Conservation (phyloP, 2,329 filamentous ascomycete genomes). For the Ascochyta lentis region DNA sequence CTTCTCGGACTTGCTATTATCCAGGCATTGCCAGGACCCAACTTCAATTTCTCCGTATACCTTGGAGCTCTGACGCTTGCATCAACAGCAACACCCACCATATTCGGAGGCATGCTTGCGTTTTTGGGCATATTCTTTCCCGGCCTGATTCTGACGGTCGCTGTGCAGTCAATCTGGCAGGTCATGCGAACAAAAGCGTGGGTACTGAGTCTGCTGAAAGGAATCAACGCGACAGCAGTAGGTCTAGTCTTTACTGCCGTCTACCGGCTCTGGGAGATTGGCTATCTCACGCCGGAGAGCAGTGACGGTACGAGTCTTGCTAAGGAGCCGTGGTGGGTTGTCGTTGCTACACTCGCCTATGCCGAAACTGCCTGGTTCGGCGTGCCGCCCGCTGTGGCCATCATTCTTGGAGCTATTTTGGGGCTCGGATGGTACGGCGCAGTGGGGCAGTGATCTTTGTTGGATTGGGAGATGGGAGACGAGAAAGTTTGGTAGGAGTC, state of each 20-base stretch:
- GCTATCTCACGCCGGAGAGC: conserved; percentile 49
- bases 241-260: conserved; percentile 55
- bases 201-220: conserved; percentile 46
- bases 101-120: conserved; percentile 47
- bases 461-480: background rate
- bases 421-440: conserved; percentile 52
- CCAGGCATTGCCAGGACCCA: conserved; percentile 72
- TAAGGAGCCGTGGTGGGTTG: conserved; percentile 54
- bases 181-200: conserved; percentile 44
- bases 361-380: conserved; percentile 51
- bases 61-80: conserved; percentile 49
- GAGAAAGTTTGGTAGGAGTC: background rate
- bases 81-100: conserved; percentile 32
- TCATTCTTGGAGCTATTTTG: conserved; percentile 49
- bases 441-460: conserved; percentile 30
- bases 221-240: conserved; percentile 53
- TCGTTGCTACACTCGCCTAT: conserved; percentile 52
- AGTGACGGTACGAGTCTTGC: conserved; percentile 47
- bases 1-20: conserved; percentile 74
- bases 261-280: conserved; percentile 54
- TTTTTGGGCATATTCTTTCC: conserved; percentile 53
- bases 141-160: conserved; percentile 48
- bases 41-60: conserved; percentile 61
- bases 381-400: conserved; percentile 49
- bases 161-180: conserved; percentile 50